Evolutionary conservation across 176 grass and related monocot species (phyloP).

Genomic region (Musa troglodytarum): DNA sequence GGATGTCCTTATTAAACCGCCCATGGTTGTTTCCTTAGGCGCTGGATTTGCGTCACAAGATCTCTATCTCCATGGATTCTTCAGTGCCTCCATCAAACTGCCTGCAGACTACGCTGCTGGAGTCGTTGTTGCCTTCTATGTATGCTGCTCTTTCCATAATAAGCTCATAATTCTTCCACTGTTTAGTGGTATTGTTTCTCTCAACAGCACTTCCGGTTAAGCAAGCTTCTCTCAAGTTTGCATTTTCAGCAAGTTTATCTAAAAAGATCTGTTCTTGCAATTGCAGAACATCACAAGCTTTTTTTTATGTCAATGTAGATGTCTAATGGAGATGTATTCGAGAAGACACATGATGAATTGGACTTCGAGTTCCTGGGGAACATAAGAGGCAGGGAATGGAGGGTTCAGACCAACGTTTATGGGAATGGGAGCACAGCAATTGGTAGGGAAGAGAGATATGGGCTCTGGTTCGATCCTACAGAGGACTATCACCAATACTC

Average conservation of each 20-base stretch:
- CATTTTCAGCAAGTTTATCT: not conserved
- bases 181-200: not conserved
- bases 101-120: constrained; percentile 65
- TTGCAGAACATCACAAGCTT: constrained; percentile 2
- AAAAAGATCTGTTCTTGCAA: constrained; percentile 1
- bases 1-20: not conserved
- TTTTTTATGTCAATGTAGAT: constrained; percentile 33
- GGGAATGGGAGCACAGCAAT: constrained; percentile 71
- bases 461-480: constrained; percentile 73
- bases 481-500: constrained; percentile 71
- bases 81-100: constrained; percentile 80
- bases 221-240: not conserved
- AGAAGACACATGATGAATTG: constrained; percentile 83
- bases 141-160: constrained; percentile 14
- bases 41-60: constrained; percentile 68
- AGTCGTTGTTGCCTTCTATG: constrained; percentile 89
- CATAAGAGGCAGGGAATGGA: constrained; percentile 50
- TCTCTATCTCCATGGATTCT: constrained; percentile 56
- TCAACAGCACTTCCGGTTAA: not conserved
- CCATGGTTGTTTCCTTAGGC: constrained; percentile 25
- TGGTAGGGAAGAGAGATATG: constrained; percentile 71
- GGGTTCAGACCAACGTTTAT: constrained; percentile 88
- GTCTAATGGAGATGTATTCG: constrained; percentile 82
- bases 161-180: not conserved
- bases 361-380: constrained; percentile 98